Evolutionary conservation across 192 early-diverging fungal genomes (phyloP).

Genomic region (Linderina pennispora): DNA sequence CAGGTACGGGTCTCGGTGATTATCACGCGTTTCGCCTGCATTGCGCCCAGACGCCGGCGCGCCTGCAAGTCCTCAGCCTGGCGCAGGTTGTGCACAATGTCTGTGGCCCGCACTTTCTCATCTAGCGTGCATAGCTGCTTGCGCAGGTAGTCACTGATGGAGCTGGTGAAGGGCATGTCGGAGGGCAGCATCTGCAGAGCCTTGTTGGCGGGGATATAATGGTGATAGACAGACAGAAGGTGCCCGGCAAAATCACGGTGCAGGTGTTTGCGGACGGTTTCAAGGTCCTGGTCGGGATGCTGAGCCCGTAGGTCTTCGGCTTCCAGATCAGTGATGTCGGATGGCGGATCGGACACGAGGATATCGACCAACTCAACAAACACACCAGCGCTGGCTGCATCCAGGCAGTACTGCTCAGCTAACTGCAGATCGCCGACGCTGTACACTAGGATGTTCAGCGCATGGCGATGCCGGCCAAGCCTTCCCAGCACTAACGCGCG

Average conservation of each 20-base stretch:
- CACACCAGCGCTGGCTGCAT: constrained; percentile 35
- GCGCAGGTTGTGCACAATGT: constrained; percentile 27
- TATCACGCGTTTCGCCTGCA: constrained; percentile 24
- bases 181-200: constrained; percentile 38
- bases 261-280: constrained; percentile 6
- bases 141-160: constrained; percentile 49
- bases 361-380: constrained; percentile 37
- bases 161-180: constrained; percentile 37
- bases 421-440: constrained; percentile 54
- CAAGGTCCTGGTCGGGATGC: background rate
- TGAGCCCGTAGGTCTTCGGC: constrained; percentile 6
- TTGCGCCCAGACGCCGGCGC: constrained; percentile 19
- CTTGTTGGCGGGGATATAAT: constrained; percentile 24
- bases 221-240: constrained; percentile 26
- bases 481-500: constrained; percentile 71
- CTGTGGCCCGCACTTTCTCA: constrained; percentile 27
- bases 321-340: constrained; percentile 31
- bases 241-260: constrained; percentile 35
- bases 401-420: constrained; percentile 58
- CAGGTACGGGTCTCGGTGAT: constrained; percentile 39
- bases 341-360: constrained; percentile 22
- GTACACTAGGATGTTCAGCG: constrained; percentile 75
- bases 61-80: constrained; percentile 34
- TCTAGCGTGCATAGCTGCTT: constrained; percentile 45
- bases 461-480: constrained; percentile 82